Evolutionary conservation across 257 asterid genomes (phyloP), one percentile per base, ranked within the genome.

Genomic region (Solanum gracilifrons): DNA sequence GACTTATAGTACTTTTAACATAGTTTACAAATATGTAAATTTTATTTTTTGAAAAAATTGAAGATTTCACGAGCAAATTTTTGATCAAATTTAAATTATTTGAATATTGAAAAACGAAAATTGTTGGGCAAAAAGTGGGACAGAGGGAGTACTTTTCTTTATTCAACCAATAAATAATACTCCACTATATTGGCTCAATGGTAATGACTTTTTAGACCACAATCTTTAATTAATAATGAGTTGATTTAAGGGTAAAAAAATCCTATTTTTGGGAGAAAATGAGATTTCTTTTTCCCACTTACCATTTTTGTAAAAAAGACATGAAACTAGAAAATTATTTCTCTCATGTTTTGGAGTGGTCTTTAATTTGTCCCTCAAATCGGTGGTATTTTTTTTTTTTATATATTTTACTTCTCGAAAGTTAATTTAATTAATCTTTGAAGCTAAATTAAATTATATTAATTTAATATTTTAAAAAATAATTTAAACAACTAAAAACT

Each of bases 41-140:
- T 43, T 43, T 15, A 43, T 4, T 43, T 39, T 39, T 2, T n/a
- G n/a, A 35, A 39, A 43, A 43, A 1, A 13, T 0, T 46, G 1
- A 13, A 46, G 58, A 46, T 46, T 5, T 0, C 23, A 16, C 0
- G 1, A 51, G 9, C 0, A 2, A 16, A 16, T 16, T 16, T 6
- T 0, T 5, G 0, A 0, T 16, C 4, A 2, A 51, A 16, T 9
- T 5, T 51, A 16, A 51, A 16, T 0, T 6, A 0, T 5, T 51
- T 51, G 1, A 41, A 2, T 35, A 35, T 41, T 4, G 13, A 41
- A 39, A 39, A 39, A 39, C 0, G 4, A 39, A 41, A 41, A 41
- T 3, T 41, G 1, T 10, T 41, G 1, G 37, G 37, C 46, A 41
- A 3, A 41, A 41, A 41, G 10, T 41, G 4, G 13, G 13, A 41